Evolutionary conservation across 2,329 filamentous ascomycete species (phyloP), one percentile per base, ranked within the genome.

Genomic region (Aspergillus niger): DNA sequence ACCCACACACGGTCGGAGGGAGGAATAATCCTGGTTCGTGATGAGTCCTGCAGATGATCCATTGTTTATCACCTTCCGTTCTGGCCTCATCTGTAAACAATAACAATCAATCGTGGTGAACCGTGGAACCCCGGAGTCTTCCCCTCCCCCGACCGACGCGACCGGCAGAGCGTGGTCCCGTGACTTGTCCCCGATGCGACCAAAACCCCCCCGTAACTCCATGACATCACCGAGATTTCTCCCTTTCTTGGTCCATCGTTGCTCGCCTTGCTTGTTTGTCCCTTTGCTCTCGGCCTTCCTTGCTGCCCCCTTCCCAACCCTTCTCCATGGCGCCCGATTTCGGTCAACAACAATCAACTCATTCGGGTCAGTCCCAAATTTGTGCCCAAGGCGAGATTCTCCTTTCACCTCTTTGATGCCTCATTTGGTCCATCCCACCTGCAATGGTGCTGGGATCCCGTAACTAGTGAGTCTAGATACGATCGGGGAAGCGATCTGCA

Each of bases 101-200:
- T 51, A 44, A 55, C 48, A 47, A 15, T 48, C 48, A 47, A 15
- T 48, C 13, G 38, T 36, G 11, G 11, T 15, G 53, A 63, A 50
- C 62, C 58, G 47, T 60, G 58, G 58, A 48, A 53, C 54, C n/a
- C 8, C 20, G 15, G 24, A 48, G 5, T 49, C 28, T 30, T 30
- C 17, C 24, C 51, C 26, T 41, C 8, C 7, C 41, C 56, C 55
- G 28, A 28, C 49, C 49, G 50, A 65, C 68, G 64, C 66, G 68
- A 70, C 69, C 64, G 55, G 10, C 24, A 36, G 63, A 68, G 62
- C 65, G 65, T 36, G 58, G 51, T 67, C 70, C 69, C 69, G 67
- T 70, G 69, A 71, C 67, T 24, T 8, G 15, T 8, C 20, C 24
- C 39, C 39, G 36, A 43, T 39, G 36, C 39, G 32, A 26, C 44